phyloP scores from a whole-genome alignment of 306 rosid genomes.

The Dryas octopetala region DNA sequence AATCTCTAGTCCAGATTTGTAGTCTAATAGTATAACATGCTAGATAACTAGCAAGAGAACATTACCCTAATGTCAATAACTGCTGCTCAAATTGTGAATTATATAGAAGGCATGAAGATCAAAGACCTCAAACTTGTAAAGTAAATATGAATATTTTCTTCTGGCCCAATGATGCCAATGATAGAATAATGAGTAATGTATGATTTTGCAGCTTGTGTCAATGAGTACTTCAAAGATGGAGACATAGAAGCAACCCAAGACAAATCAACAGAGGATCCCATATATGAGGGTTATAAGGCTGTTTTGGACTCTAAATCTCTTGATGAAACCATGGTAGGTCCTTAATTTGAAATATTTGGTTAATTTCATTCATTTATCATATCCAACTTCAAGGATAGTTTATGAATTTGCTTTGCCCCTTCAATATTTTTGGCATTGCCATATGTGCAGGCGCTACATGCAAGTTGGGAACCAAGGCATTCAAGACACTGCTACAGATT shows the following conservation, averaged over 20 bases:
- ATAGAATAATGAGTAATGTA: background rate
- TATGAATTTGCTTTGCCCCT: background rate
- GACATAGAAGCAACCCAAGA: slow-evolving; percentile 40
- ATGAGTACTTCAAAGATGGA: slow-evolving; percentile 65
- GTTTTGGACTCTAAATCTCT: slow-evolving; percentile 89
- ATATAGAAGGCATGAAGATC: too few species aligned
- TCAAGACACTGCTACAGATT: slow-evolving; percentile 67
- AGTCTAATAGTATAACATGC: too few species aligned
- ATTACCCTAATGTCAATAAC: too few species aligned
- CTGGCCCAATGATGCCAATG: background rate
- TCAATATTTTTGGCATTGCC: background rate
- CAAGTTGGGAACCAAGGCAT: slow-evolving; percentile 99
- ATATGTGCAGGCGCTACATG: slow-evolving; percentile 67
- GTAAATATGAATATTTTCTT: background rate
- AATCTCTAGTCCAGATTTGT: too few species aligned
- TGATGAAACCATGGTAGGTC: slow-evolving; percentile 75
- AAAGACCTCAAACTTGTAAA: too few species aligned
- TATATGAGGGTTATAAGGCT: slow-evolving; percentile 78
- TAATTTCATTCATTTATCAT: background rate
- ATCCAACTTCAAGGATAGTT: background rate
- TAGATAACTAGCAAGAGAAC: too few species aligned
- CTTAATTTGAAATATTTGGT: slow-evolving; percentile 5
- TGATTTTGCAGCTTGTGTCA: slow-evolving; percentile 68
- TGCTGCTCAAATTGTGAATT: too few species aligned
- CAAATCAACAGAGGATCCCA: slow-evolving; percentile 46